phyloP scores from a whole-genome alignment of 2,329 filamentous ascomycete species.

The Penicillium sp. region DNA sequence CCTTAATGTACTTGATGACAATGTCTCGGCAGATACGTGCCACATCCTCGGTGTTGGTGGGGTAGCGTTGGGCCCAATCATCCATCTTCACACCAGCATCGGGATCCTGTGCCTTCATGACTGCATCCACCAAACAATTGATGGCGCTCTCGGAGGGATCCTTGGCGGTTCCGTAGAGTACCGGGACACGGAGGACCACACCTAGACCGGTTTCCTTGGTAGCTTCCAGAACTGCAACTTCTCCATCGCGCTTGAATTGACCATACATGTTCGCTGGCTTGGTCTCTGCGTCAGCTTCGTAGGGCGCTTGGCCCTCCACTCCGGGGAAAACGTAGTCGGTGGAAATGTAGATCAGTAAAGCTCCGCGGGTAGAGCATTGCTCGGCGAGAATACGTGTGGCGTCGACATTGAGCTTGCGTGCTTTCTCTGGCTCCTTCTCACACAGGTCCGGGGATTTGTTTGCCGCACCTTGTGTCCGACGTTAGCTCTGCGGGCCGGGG shows the following conservation, averaged over 20 bases:
- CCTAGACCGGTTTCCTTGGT: constrained; percentile 57
- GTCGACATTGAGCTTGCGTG: constrained; percentile 71
- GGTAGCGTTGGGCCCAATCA: constrained; percentile 80
- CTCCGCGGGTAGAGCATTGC: constrained; percentile 59
- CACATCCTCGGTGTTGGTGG: constrained; percentile 86
- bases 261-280: constrained; percentile 78
- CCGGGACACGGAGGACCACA: constrained; percentile 75
- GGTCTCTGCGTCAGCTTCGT: constrained; percentile 64
- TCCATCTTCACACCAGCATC: constrained; percentile 72
- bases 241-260: constrained; percentile 70
- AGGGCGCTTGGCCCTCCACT: constrained; percentile 79
- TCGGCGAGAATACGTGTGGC: constrained; percentile 67
- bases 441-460: constrained; percentile 87
- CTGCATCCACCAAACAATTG: constrained; percentile 73
- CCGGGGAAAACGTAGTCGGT: constrained; percentile 79
- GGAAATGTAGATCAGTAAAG: constrained; percentile 62
- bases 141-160: constrained; percentile 75
- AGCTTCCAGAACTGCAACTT: constrained; percentile 67
- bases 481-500: constrained; percentile 8
- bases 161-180: constrained; percentile 78
- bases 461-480: constrained; percentile 64
- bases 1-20: constrained; percentile 64
- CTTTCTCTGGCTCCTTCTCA: constrained; percentile 73
- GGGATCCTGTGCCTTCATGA: constrained; percentile 70
- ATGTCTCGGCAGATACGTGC: constrained; percentile 76